Evolutionary conservation across 1,284 basidiomycete species (phyloP).

Genomic region (Apiotrichum laibachii): DNA sequence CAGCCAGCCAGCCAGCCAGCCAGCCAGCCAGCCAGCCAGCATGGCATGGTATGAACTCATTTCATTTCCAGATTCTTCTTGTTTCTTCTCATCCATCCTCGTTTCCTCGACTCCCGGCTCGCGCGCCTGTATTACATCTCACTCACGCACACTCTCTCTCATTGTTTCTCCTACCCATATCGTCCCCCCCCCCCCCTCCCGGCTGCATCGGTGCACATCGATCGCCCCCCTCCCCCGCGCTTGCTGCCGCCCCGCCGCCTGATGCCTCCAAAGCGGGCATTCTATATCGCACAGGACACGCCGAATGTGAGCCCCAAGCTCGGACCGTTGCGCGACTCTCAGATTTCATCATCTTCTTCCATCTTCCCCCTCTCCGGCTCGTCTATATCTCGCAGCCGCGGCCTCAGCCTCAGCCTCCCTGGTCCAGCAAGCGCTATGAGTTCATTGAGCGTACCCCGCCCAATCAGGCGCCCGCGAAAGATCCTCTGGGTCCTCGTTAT

Average conservation of each 20-base stretch:
- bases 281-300: conserved; percentile 25
- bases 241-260: neutral
- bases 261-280: conserved; percentile 21
- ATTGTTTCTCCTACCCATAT: no score
- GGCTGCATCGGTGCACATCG: no score
- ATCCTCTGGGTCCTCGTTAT: conserved; percentile 47
- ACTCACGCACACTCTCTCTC: no score
- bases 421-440: neutral
- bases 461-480: conserved; percentile 43
- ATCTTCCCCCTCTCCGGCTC: conserved; percentile 7
- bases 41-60: no score
- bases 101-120: no score
- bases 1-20: no score
- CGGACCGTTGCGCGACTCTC: conserved; percentile 4
- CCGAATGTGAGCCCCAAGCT: conserved; percentile 22
- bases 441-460: conserved; percentile 30
- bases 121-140: no score
- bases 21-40: no score
- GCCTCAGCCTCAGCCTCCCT: neutral
- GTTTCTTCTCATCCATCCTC: no score
- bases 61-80: no score
- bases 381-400: neutral
- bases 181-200: no score
- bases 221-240: no score
- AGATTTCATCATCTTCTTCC: neutral